Conservation (phyloP, 139 green algal species). For the Deuterostichococcus epilithicus region DNA sequence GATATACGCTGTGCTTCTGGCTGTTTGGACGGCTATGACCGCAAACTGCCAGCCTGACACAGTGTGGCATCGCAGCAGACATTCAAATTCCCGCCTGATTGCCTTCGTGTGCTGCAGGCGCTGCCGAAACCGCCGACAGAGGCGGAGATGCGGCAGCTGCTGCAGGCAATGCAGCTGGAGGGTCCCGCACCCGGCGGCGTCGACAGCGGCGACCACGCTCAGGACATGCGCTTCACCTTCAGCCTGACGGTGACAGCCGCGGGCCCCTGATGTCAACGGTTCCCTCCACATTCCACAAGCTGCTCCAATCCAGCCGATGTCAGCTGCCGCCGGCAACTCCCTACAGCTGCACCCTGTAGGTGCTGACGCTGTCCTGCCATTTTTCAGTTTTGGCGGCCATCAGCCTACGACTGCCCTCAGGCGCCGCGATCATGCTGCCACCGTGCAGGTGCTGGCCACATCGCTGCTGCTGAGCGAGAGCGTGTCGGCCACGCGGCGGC, state of each 20-base stretch:
- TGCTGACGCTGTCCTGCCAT: no score
- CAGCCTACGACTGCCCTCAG: no score
- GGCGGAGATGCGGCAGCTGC: conserved; percentile 37
- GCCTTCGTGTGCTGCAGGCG: no score
- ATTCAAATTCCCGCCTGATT: not conserved
- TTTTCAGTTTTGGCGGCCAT: no score
- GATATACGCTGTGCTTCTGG: no score
- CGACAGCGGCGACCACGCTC: not conserved
- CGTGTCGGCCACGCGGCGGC: not conserved
- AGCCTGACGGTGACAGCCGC: conserved; percentile 5
- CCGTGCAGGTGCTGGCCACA: not conserved
- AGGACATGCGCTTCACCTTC: not conserved
- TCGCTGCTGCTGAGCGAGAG: conserved; percentile 20
- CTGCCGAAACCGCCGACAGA: conserved; percentile 24
- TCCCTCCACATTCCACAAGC: no score
- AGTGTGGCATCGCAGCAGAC: not conserved
- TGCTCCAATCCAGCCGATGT: no score
- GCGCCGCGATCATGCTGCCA: no score
- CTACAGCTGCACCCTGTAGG: no score
- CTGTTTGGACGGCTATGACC: no score
- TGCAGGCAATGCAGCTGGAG: conserved; percentile 32
- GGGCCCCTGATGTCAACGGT: no score
- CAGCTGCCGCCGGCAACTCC: no score
- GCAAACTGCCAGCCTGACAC: not conserved
- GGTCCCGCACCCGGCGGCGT: conserved; percentile 2